Evolutionary conservation across 2,329 filamentous ascomycete species (phyloP), one percentile per base, ranked within the genome.

Genomic region (Samsoniella hepiali): DNA sequence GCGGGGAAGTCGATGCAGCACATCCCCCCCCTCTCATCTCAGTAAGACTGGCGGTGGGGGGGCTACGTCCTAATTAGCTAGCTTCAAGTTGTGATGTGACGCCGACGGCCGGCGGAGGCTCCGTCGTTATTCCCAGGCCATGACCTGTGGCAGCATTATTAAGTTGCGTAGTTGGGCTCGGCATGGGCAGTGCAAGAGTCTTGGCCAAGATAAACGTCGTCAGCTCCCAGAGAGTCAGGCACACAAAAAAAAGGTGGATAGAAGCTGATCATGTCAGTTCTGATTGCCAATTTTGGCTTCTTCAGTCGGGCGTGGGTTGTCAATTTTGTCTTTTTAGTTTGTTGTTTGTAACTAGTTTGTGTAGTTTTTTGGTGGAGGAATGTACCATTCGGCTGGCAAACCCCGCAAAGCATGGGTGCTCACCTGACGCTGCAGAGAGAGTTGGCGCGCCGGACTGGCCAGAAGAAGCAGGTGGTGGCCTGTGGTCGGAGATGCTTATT

Each of bases 381-480:
- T 13, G 22, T 22, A 29, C 10, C 10, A 13, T 13, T 49, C 10
- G 36, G 17, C 36, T 31, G 36, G 36, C 38, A 57, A 31, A 57
- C 55, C 55, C 55, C 55, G 55, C 55, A 34, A 45, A 45, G 42
- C 4, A 15, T 15, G 27, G 17, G 42, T 17, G 42, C 54, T 57
- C 55, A 58, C 29, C 29, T 58, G 55, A 58, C 31, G 55, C 42
- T 15, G 27, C 53, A 32, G n/a, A 55, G 22, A 29, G 6, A 31
- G 17, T 13, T 27, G n/a, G 11, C 36, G 11, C 36, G 15, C 6
- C 10, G 13, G 17, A 4, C 32, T 31, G n/a, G 45, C 45, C 45
- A 42, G 57, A 59, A 59, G 45, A 40, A 59, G 57, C 57, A 59
- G 57, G 45, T 51, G 32, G 15, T 27, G 22, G 1, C 22, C 47